These are phyloP conservation scores for Aspergillus campestris DNA, from an alignment of 495 filamentous ascomycete species.

Conservation along the genomic window DNA sequence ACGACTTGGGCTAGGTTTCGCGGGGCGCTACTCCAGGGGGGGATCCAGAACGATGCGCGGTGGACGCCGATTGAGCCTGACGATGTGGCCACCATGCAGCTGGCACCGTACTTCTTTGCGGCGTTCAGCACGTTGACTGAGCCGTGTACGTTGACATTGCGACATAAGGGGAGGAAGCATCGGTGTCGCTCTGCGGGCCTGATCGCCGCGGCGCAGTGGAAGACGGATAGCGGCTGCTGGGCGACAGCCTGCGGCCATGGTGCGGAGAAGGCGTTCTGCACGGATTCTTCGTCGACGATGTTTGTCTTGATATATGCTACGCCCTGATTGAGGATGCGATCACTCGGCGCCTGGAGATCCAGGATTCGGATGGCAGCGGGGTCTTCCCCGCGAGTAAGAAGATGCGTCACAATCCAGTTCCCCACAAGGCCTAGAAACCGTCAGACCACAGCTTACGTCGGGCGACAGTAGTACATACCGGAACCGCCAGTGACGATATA, in stretches of 20 bases:
- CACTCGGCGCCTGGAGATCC: slow-evolving; percentile 39
- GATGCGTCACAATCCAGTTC: slow-evolving; percentile 44
- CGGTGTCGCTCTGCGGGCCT: slow-evolving; percentile 39
- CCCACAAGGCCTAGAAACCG: slow-evolving; percentile 43
- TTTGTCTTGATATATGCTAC: slow-evolving; percentile 44
- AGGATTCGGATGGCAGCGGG: slow-evolving; percentile 46
- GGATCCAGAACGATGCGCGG: slow-evolving; percentile 38
- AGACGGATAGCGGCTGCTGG: slow-evolving; percentile 45
- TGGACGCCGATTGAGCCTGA: slow-evolving; percentile 43
- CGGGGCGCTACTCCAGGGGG: slow-evolving; percentile 38
- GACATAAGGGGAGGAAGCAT: slow-evolving; percentile 34
- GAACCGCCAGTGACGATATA: slow-evolving; percentile 53
- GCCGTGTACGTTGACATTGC: slow-evolving; percentile 48
- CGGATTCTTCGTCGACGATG: slow-evolving; percentile 39
- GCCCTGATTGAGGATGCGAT: slow-evolving; percentile 28
- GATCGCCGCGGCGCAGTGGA: slow-evolving; percentile 49
- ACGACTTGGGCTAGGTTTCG: slow-evolving; percentile 33
- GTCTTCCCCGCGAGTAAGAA: slow-evolving; percentile 45
- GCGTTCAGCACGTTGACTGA: slow-evolving; percentile 42
- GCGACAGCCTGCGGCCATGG: slow-evolving; percentile 41
- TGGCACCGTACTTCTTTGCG: slow-evolving; percentile 36
- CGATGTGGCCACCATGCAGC: slow-evolving; percentile 47
- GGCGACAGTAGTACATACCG: slow-evolving; percentile 29
- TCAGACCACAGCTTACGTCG: neutral
- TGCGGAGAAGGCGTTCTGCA: slow-evolving; percentile 39